Evolutionary conservation across 225 moss, liverwort and hornwort genomes (phyloP), one percentile per base, ranked within the genome.

Genomic region (Rhytidiadelphus loreus): DNA sequence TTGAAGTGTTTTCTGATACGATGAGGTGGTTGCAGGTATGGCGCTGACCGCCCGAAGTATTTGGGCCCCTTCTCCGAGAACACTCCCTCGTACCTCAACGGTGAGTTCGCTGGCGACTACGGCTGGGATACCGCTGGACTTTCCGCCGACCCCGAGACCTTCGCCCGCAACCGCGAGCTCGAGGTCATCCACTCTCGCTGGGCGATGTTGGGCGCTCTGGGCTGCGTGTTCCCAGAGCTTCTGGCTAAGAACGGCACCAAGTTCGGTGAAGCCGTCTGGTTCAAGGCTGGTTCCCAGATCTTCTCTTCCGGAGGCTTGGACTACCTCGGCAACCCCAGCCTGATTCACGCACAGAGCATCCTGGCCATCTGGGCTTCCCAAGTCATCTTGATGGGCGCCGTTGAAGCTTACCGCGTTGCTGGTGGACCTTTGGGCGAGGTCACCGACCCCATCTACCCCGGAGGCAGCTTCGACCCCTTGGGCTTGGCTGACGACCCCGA

Each of bases 181-280:
- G 93, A 93, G 93, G 93, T 92, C 3, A 93, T 93, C 86, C 93
- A 93, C 61, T 37, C 90, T 7, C 93, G 93, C 39, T 93, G 92
- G 92, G 93, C 93, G 33, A 93, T 93, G 93, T 82, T 93, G 4
- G 93, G 92, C 16, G 88, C 93, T 4, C 11, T 93, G 86, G 93
- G 93, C 4, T 71, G 66, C 35, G 7, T 93, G 16, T 78, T 80
- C 33, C 93, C 93, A 0, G 93, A 93, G 91, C 80, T 93, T 12
- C 8, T 93, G 87, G 84, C 93, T 18, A 93, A 90, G 90, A 93
- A 48, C 56, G 93, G 92, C 2, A 48, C 52, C 39, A 83, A 88
- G 86, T 93, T 93, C 82, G 93, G 93, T 4, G 93, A 93, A 12
- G 82, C 93, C 4, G 88, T 93, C 35, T 93, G 92, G 93, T 93